phyloP scores from a whole-genome alignment of 1,139 yeast genomes.

The Debaryomyces robertsiae region DNA sequence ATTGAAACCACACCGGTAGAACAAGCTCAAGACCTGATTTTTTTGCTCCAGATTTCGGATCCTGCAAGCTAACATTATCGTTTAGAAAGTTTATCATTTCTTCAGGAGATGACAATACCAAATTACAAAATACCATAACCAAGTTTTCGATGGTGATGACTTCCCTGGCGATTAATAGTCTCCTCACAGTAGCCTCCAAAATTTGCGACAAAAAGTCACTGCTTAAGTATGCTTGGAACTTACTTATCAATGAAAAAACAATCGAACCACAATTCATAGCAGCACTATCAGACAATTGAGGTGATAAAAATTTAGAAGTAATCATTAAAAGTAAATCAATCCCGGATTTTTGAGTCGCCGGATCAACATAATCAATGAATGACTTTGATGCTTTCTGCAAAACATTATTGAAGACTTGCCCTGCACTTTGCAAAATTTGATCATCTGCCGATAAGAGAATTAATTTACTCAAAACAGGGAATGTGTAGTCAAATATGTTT shows the following conservation, averaged over 20 bases:
- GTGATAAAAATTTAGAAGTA: conserved; percentile 71
- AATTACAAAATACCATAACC: conserved; percentile 72
- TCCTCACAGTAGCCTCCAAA: conserved; percentile 68
- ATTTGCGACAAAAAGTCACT: conserved; percentile 57
- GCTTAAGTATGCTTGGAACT: conserved; percentile 56
- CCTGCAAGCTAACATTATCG: conserved; percentile 36
- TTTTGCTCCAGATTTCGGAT: conserved; percentile 25
- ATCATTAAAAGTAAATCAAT: conserved; percentile 57
- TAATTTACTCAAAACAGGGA: conserved; percentile 55
- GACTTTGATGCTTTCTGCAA: conserved; percentile 53
- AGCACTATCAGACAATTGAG: conserved; percentile 74
- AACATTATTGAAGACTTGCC: conserved; percentile 70
- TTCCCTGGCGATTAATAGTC: conserved; percentile 67
- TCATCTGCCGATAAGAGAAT: conserved; percentile 67
- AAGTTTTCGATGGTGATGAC: conserved; percentile 76
- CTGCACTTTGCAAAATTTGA: conserved; percentile 75
- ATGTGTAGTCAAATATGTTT: conserved; percentile 49
- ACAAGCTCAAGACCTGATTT: conserved; percentile 28
- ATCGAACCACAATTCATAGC: conserved; percentile 74
- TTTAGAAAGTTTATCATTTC: conserved; percentile 64
- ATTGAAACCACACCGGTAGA: conserved; percentile 73
- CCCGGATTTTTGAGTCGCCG: conserved; percentile 49
- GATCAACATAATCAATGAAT: conserved; percentile 42
- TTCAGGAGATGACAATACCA: conserved; percentile 61
- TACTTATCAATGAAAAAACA: conserved; percentile 63